These are phyloP conservation scores for Dioszegia aurantiaca DNA, from an alignment of 768 basidiomycete genomes.

Conservation along the genomic window DNA sequence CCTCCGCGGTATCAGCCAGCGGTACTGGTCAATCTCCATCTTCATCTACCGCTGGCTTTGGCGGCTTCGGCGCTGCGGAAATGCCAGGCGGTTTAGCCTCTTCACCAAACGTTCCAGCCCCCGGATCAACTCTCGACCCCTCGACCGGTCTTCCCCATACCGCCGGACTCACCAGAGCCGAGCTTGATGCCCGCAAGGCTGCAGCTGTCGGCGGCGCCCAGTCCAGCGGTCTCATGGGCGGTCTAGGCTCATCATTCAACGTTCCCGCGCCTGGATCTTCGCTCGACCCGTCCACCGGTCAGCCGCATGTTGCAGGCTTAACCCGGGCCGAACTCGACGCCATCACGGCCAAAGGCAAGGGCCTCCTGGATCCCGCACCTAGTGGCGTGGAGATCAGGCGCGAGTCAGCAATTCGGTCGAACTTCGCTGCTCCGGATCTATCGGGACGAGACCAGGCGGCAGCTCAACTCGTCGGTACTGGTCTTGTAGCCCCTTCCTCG, in stretches of 20 bases:
- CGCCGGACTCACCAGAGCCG: constrained; percentile 38
- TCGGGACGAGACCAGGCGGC: constrained; percentile 49
- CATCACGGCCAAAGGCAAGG: constrained; percentile 25
- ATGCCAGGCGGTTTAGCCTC: constrained; percentile 33
- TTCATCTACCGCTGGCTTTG: background rate
- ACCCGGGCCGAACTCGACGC: constrained; percentile 40
- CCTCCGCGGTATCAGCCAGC: background rate
- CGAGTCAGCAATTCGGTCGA: no score
- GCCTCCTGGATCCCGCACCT: constrained; percentile 17
- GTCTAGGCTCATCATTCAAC: constrained; percentile 32
- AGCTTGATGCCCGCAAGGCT: constrained; percentile 36
- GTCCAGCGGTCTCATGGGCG: constrained; percentile 17
- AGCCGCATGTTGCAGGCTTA: constrained; percentile 36
- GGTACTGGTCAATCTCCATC: background rate
- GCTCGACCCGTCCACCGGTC: constrained; percentile 37
- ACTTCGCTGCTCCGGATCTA: constrained; percentile 19
- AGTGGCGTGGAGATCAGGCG: background rate
- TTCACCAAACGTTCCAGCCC: constrained; percentile 37
- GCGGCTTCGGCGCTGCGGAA: constrained; percentile 7
- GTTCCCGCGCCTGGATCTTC: constrained; percentile 38
- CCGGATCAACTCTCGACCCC: constrained; percentile 36
- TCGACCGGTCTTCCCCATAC: constrained; percentile 38
- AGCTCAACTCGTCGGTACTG: constrained; percentile 29
- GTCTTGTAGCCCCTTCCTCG: constrained; percentile 8
- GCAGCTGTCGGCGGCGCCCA: constrained; percentile 5